phyloP scores from a whole-genome alignment of 805 yeast species.

The Pichia thaimueangensis region DNA sequence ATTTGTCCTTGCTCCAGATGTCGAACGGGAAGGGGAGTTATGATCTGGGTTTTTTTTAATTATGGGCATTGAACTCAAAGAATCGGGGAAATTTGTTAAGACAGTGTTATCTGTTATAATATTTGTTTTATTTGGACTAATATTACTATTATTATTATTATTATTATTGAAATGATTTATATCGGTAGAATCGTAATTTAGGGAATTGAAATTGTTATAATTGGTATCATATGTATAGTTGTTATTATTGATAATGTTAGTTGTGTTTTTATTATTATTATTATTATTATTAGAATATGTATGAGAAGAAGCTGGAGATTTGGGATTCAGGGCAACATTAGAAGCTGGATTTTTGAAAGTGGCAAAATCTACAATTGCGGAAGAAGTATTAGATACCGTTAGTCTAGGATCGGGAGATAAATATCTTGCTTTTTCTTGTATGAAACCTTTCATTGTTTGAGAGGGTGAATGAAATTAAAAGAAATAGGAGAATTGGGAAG shows the following conservation, averaged over 20 bases:
- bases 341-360: background rate
- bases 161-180: too few species aligned
- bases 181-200: too few species aligned
- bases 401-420: slow-evolving; percentile 6
- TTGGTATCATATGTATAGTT: too few species aligned
- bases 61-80: too few species aligned
- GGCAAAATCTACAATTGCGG: background rate
- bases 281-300: background rate
- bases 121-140: too few species aligned
- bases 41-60: too few species aligned
- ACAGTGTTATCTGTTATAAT: background rate
- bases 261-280: background rate
- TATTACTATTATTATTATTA: too few species aligned
- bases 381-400: background rate
- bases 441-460: background rate
- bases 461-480: too few species aligned
- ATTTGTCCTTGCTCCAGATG: background rate
- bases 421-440: background rate
- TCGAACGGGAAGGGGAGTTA: background rate
- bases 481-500: too few species aligned
- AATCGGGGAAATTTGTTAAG: background rate
- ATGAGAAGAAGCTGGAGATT: background rate
- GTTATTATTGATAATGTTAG: background rate
- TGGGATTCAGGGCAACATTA: background rate
- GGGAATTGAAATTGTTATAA: too few species aligned